Percentiles rank a stretch among this genome's conserved stretches.
Conservation (phyloP, 192 early-diverging fungal species). For the Spinellus fusiger region DNA sequence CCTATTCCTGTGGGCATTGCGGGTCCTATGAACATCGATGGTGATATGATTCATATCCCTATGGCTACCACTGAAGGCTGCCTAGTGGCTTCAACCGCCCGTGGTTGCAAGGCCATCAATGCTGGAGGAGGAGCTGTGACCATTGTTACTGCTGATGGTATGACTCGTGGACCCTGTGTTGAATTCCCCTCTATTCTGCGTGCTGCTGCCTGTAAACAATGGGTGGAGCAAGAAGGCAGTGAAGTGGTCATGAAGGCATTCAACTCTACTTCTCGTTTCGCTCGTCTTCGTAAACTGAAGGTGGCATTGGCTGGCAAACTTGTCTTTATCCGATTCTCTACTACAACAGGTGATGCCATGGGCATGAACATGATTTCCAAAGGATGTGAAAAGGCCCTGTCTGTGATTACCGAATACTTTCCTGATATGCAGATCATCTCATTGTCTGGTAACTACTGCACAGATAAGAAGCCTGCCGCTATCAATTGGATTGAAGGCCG, state of each 20-base stretch:
- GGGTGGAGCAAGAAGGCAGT: conserved; percentile 66
- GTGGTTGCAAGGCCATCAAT: conserved; percentile 93
- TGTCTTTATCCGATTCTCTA: conserved; percentile 83
- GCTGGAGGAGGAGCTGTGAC: conserved; percentile 80
- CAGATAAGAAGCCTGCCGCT: conserved; percentile 93
- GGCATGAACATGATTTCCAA: conserved; percentile 99
- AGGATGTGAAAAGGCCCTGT: conserved; percentile 81
- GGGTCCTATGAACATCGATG: conserved; percentile 81
- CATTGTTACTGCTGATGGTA: conserved; percentile 73
- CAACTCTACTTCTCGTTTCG: conserved; percentile 86
- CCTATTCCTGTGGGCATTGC: conserved; percentile 91
- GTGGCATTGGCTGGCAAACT: conserved; percentile 75
- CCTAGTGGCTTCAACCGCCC: conserved; percentile 83
- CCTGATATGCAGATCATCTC: conserved; percentile 74
- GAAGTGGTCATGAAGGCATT: conserved; percentile 66
- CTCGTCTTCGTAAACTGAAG: conserved; percentile 76
- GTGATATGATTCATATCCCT: conserved; percentile 74
- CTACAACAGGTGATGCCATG: conserved; percentile 94
- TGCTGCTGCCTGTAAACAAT: conserved; percentile 64
- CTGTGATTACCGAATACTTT: conserved; percentile 54
- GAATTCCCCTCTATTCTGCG: conserved; percentile 67
- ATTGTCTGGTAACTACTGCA: conserved; percentile 91
- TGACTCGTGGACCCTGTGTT: conserved; percentile 91
- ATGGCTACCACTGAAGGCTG: conserved; percentile 96
- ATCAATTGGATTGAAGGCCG: conserved; percentile 98